Conservation (phyloP, 495 filamentous ascomycete species). For the Talaromyces nanjingensis region DNA sequence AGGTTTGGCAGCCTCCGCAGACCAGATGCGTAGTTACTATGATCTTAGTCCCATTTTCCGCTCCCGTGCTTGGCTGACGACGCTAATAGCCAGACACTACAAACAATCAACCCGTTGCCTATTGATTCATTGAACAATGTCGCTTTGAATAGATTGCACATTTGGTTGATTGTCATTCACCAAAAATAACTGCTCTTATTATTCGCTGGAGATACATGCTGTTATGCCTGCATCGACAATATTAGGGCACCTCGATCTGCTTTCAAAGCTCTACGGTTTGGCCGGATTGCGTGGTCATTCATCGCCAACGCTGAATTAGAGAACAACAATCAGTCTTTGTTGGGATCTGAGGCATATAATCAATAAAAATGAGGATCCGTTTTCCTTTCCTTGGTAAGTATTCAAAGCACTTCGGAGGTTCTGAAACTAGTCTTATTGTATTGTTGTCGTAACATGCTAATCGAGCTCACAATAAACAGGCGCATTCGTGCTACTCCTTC, state of each 20-base stretch:
- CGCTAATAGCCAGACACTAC: slow-evolving; percentile 3
- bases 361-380: slow-evolving; percentile 54
- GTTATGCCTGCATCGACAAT: background rate
- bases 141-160: background rate
- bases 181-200: background rate
- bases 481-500: slow-evolving; percentile 68
- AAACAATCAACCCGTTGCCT: background rate
- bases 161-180: background rate
- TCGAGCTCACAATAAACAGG: slow-evolving; percentile 34
- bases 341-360: background rate
- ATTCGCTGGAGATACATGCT: background rate
- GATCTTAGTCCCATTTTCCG: background rate
- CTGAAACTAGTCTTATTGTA: background rate
- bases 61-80: slow-evolving; percentile 5
- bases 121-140: background rate
- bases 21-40: slow-evolving; percentile 9
- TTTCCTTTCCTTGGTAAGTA: slow-evolving; percentile 64
- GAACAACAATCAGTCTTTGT: background rate
- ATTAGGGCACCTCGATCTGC: background rate
- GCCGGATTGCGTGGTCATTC: background rate
- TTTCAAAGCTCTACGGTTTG: background rate
- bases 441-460: background rate
- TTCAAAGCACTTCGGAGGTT: background rate
- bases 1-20: slow-evolving; percentile 9
- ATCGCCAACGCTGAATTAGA: background rate